A percentile compares a stretch with the other conserved stretches of the same genome.
phyloP scores from a whole-genome alignment of 805 yeast species.

The Cephaloascus albidus region DNA sequence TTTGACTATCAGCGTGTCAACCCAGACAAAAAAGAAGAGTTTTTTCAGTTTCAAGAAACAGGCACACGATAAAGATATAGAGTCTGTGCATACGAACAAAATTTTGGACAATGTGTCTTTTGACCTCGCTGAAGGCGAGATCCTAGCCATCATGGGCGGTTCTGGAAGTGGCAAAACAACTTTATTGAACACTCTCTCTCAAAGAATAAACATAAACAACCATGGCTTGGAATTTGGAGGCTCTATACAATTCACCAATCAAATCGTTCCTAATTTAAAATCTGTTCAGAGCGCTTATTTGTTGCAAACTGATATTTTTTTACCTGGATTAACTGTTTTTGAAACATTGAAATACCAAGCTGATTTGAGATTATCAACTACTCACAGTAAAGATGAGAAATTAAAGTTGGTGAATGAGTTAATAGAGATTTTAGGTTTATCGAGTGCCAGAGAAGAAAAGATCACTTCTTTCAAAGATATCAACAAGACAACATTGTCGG shows the following conservation, averaged over 20 bases:
- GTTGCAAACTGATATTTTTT: conserved; percentile 64
- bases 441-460: conserved; percentile 49
- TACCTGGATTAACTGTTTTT: conserved; percentile 62
- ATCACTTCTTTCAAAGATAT: conserved; percentile 40
- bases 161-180: conserved; percentile 88
- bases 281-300: conserved; percentile 48
- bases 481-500: conserved; percentile 56
- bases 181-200: conserved; percentile 55
- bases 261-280: conserved; percentile 8
- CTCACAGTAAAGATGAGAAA: conserved; percentile 34
- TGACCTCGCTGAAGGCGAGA: conserved; percentile 13
- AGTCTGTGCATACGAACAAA: not conserved
- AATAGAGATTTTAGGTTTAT: conserved; percentile 54
- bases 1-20: not conserved
- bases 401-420: conserved; percentile 45
- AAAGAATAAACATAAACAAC: conserved; percentile 31
- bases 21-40: not conserved
- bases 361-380: conserved; percentile 49
- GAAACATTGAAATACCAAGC: conserved; percentile 70
- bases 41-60: not conserved
- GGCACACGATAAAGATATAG: not conserved
- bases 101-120: not conserved
- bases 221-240: conserved; percentile 34
- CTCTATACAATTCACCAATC: conserved; percentile 18
- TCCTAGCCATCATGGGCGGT: conserved; percentile 81